Percentiles rank a stretch among this genome's conserved stretches.
Conservation (phyloP, 305 asterid genomes). For the Fraxinus baroniana region DNA sequence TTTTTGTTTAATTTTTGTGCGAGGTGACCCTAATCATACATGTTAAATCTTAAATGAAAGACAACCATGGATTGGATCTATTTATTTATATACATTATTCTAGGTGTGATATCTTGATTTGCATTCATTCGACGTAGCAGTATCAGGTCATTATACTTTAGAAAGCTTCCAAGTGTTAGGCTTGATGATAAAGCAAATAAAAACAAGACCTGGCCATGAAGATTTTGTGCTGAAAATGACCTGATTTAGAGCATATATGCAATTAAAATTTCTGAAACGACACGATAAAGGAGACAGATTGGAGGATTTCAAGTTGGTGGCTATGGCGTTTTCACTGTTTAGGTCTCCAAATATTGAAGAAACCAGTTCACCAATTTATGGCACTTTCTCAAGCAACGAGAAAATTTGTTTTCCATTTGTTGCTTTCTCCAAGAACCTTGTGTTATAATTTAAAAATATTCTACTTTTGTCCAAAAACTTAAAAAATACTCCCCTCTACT, state of each 20-base stretch:
- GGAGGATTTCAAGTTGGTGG: constrained; percentile 32
- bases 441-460: background rate
- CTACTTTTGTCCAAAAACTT: background rate
- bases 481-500: background rate
- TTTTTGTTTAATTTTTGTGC: background rate
- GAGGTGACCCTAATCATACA: background rate
- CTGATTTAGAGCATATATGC: background rate
- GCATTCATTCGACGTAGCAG: background rate
- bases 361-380: background rate
- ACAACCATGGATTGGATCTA: no score
- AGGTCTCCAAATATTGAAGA: constrained; percentile 12
- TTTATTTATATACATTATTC: background rate
- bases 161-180: background rate
- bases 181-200: background rate
- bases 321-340: constrained; percentile 21
- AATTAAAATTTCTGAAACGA: background rate
- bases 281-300: background rate
- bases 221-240: background rate
- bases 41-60: background rate
- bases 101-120: background rate
- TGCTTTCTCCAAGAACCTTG: background rate
- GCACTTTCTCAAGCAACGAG: constrained; percentile 20
- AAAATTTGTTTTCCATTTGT: background rate
- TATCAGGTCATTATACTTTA: background rate
- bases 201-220: background rate